phyloP scores from a whole-genome alignment of 306 rosid species.

The Fagus crenata region DNA sequence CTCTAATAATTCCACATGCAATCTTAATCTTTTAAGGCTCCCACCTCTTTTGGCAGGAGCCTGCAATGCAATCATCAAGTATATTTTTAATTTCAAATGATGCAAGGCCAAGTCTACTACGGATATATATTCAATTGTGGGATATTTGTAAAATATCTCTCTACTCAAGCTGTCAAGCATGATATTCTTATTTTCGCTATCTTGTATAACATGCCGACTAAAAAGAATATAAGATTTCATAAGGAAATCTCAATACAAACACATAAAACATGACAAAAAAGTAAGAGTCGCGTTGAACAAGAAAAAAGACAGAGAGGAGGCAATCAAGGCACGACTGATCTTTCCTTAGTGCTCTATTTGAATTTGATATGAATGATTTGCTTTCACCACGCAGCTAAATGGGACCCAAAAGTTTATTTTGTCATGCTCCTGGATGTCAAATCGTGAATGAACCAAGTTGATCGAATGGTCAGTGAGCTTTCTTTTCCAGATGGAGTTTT shows the following conservation, averaged over 20 bases:
- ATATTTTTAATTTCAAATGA: not conserved
- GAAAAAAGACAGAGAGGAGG: no score
- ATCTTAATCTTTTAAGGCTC: not conserved
- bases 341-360: no score
- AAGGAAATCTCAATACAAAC: not conserved
- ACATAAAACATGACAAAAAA: not conserved
- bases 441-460: no score
- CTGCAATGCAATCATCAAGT: not conserved
- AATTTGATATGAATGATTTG: no score
- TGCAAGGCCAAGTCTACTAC: not conserved
- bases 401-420: no score
- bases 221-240: not conserved
- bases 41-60: not conserved
- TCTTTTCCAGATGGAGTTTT: not conserved
- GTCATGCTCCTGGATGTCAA: no score
- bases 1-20: not conserved
- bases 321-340: not conserved
- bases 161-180: not conserved
- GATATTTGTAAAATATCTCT: not conserved
- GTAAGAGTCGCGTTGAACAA: not conserved
- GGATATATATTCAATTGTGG: not conserved
- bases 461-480: no score
- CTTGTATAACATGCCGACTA: not conserved
- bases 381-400: no score
- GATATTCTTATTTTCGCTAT: no score